phyloP scores from a whole-genome alignment of 495 filamentous ascomycete species.

The Lasiosphaeria ovina region DNA sequence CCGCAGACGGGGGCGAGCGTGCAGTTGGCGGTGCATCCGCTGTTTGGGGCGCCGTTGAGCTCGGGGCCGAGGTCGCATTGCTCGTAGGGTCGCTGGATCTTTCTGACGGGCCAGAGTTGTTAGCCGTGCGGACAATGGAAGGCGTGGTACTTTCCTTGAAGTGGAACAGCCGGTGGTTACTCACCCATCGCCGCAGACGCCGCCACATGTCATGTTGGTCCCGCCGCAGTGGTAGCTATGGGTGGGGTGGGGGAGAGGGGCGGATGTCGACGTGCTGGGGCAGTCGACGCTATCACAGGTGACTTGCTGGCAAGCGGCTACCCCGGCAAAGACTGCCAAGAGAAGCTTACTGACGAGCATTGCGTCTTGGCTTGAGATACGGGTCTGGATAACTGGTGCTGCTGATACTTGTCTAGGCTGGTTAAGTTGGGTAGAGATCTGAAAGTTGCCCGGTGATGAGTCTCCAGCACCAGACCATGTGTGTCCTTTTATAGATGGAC shows the following conservation, averaged over 20 bases:
- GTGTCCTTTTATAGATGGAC: too few relatives aligned
- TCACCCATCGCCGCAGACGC: background rate
- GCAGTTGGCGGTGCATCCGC: conserved; percentile 16
- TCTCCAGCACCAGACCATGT: too few relatives aligned
- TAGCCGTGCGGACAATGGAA: too few relatives aligned
- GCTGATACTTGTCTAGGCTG: background rate
- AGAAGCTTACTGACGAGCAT: background rate
- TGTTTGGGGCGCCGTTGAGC: conserved; percentile 14
- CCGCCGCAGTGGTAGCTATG: background rate
- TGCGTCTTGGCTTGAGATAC: background rate
- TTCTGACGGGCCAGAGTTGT: background rate
- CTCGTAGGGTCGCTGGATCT: conserved; percentile 5
- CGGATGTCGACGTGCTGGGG: background rate
- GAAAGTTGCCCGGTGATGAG: too few relatives aligned
- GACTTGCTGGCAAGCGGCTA: background rate
- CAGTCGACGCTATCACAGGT: background rate
- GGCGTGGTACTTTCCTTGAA: too few relatives aligned
- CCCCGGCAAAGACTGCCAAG: background rate
- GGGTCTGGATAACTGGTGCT: too few relatives aligned
- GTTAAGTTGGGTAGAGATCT: background rate
- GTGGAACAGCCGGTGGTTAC: background rate
- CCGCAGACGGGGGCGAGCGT: conserved; percentile 14
- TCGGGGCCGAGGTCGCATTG: conserved; percentile 16
- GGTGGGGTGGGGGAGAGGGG: background rate
- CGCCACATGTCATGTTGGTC: background rate